These are phyloP conservation scores for Salvia sclarea DNA, from an alignment of 305 asterid genomes.

Conservation along the genomic window DNA sequence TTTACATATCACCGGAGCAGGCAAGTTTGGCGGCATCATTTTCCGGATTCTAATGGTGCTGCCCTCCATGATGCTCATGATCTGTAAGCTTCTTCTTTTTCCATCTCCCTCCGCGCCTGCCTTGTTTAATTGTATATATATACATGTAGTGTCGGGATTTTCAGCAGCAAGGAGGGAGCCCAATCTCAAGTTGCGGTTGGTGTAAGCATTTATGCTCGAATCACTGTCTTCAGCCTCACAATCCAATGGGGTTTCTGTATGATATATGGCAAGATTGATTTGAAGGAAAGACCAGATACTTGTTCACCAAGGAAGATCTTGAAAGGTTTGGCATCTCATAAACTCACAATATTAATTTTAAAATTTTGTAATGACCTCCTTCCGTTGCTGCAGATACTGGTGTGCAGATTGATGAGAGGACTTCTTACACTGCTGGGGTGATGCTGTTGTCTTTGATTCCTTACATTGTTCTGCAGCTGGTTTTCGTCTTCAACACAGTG, in stretches of 20 bases:
- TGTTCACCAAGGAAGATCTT: constrained; percentile 30
- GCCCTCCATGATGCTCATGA: constrained; percentile 54
- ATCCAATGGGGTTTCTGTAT: constrained; percentile 57
- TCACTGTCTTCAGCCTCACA: constrained; percentile 54
- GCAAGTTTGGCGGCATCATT: constrained; percentile 55
- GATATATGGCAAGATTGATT: constrained; percentile 30
- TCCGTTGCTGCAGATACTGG: constrained; percentile 41
- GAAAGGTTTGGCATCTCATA: constrained; percentile 31
- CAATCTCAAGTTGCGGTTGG: constrained; percentile 53
- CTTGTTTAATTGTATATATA: no score
- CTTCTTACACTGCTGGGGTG: constrained; percentile 46
- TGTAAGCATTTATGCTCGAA: constrained; percentile 58
- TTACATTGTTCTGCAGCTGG: constrained; percentile 44
- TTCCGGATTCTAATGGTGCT: constrained; percentile 58
- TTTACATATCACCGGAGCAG: constrained; percentile 47
- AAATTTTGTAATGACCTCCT: neutral
- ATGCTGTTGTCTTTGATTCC: constrained; percentile 58
- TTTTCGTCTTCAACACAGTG: constrained; percentile 27
- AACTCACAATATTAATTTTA: neutral
- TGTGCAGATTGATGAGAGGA: constrained; percentile 36
- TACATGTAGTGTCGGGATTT: constrained; percentile 51
- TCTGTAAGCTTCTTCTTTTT: constrained; percentile 29
- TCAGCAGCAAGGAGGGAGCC: constrained; percentile 48
- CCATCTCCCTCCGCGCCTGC: no score
- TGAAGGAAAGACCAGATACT: constrained; percentile 18